Conservation (phyloP, 306 rosid genomes). For the Acacia confusa region DNA sequence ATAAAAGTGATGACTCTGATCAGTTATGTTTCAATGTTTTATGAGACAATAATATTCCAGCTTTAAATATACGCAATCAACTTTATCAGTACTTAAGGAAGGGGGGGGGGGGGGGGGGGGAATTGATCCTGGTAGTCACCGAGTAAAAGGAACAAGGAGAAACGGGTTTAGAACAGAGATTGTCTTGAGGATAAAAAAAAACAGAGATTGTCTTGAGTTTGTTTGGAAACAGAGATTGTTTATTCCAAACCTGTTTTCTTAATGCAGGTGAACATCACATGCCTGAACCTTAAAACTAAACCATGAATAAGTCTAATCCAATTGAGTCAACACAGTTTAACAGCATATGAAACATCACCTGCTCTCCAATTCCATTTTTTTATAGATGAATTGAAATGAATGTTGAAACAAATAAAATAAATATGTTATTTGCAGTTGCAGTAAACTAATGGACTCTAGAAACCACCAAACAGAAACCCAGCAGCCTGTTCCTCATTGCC, state of each 20-base stretch:
- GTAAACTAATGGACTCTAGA: constrained; percentile 31
- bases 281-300: not conserved
- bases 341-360: constrained; percentile 24
- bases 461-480: constrained; percentile 51
- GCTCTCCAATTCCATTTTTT: constrained; percentile 11
- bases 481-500: constrained; percentile 62
- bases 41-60: too few relatives aligned
- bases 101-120: too few relatives aligned
- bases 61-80: too few relatives aligned
- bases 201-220: not conserved
- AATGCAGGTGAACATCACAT: not conserved
- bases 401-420: not conserved
- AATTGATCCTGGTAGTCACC: not conserved
- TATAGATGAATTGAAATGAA: constrained; percentile 26
- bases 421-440: constrained; percentile 1
- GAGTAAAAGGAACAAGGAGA: not conserved
- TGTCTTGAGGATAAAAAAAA: not conserved
- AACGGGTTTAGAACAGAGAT: not conserved
- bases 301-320: constrained; percentile 5
- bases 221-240: not conserved
- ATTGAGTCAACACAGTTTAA: constrained; percentile 22
- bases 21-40: too few relatives aligned
- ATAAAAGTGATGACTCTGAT: too few relatives aligned
- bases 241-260: not conserved
- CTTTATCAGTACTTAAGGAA: too few relatives aligned